Evolutionary conservation across 345 rosid species (phyloP).

Genomic region (Eucalyptus brandiana): DNA sequence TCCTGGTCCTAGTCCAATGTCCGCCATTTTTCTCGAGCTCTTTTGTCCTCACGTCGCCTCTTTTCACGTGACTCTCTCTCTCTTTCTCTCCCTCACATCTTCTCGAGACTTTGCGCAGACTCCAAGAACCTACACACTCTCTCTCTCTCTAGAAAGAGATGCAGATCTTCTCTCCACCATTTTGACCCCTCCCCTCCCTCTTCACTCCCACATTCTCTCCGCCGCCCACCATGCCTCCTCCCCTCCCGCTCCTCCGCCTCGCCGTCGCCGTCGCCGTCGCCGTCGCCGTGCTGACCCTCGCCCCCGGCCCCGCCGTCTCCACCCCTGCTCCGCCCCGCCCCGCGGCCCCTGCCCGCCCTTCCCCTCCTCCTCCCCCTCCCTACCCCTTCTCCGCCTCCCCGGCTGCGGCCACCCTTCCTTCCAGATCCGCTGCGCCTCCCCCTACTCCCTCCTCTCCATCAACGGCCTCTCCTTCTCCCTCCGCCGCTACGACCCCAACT

Average conservation of each 20-base stretch:
- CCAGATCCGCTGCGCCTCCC: constrained; percentile 52
- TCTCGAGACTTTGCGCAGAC: constrained; percentile 19
- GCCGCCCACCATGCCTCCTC: neutral
- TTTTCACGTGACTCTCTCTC: neutral
- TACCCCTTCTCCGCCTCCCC: constrained; percentile 62
- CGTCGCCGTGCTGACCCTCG: neutral
- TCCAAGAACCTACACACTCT: neutral
- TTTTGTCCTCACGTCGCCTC: neutral
- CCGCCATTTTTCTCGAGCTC: neutral
- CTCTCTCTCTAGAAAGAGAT: neutral
- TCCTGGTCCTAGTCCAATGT: neutral
- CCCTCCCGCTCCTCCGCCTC: neutral
- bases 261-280: neutral
- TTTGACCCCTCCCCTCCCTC: neutral
- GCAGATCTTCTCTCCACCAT: neutral
- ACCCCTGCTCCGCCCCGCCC: neutral
- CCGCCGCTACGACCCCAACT: constrained; percentile 31
- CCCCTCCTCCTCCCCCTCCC: constrained; percentile 32
- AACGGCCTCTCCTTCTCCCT: constrained; percentile 52
- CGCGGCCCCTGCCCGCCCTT: constrained; percentile 57
- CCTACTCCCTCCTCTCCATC: constrained; percentile 51
- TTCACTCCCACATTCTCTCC: neutral
- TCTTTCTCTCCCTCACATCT: neutral
- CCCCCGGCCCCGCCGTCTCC: neutral
- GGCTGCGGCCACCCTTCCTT: constrained; percentile 87